phyloP scores from a whole-genome alignment of 2,329 filamentous ascomycete genomes.

The Phaeosphaeria sp. region DNA sequence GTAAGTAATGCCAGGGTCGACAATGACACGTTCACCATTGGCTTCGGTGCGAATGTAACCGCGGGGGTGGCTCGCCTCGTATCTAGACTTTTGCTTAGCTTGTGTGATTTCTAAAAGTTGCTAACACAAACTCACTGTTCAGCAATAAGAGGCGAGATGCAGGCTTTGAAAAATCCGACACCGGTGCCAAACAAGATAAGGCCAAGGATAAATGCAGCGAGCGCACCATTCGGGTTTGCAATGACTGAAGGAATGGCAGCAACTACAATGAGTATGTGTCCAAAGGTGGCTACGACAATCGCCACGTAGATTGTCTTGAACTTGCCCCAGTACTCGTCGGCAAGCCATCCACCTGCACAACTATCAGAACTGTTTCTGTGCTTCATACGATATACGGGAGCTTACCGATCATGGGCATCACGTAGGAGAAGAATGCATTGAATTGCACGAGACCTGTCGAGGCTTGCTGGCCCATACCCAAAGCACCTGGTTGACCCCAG shows the following conservation, averaged over 20 bases:
- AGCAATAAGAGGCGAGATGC: constrained; percentile 67
- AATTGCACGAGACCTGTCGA: neutral
- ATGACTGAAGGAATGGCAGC: constrained; percentile 58
- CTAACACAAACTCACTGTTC: constrained; percentile 56
- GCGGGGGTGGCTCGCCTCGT: constrained; percentile 61
- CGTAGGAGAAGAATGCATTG: constrained; percentile 13
- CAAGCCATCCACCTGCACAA: constrained; percentile 62
- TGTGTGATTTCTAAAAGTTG: neutral
- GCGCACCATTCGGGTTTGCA: constrained; percentile 43
- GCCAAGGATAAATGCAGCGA: constrained; percentile 58
- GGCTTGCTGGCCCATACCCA: constrained; percentile 21
- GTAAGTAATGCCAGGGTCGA: constrained; percentile 71
- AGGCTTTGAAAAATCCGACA: constrained; percentile 52
- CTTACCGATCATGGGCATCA: constrained; percentile 34
- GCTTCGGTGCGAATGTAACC: constrained; percentile 59
- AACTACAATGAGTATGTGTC: constrained; percentile 60
- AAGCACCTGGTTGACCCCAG: constrained; percentile 33
- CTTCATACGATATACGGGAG: constrained; percentile 1
- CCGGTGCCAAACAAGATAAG: constrained; percentile 53
- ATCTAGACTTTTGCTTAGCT: constrained; percentile 14
- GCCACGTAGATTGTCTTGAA: constrained; percentile 65
- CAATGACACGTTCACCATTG: constrained; percentile 69
- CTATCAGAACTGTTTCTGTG: constrained; percentile 45
- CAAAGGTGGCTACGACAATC: constrained; percentile 63
- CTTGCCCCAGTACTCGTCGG: constrained; percentile 66